These are phyloP conservation scores for Lachnellula subtilissima DNA, from an alignment of 2,329 filamentous ascomycete species.

Conservation along the genomic window DNA sequence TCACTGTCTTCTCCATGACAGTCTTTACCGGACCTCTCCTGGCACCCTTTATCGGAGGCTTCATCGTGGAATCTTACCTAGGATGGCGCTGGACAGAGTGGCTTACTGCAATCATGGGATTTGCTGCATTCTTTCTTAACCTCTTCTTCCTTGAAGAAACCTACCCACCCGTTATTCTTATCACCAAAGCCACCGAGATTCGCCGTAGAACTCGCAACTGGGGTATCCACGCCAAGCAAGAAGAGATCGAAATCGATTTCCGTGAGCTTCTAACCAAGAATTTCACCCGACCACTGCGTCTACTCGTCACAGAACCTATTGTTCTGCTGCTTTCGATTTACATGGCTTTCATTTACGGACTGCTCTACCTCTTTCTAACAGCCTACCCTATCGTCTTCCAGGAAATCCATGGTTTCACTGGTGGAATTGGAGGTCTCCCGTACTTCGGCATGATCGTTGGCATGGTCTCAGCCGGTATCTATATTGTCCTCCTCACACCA, in stretches of 20 bases:
- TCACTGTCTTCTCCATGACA: conserved; percentile 54
- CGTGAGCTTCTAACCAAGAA: conserved; percentile 57
- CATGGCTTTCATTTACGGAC: conserved; percentile 70
- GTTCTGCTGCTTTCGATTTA: conserved; percentile 64
- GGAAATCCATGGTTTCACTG: conserved; percentile 62
- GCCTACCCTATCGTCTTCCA: conserved; percentile 80
- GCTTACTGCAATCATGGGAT: conserved; percentile 58
- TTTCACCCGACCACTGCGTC: conserved; percentile 34
- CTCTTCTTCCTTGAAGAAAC: conserved; percentile 63
- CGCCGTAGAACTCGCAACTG: conserved; percentile 62
- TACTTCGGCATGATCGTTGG: conserved; percentile 83
- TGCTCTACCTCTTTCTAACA: conserved; percentile 81
- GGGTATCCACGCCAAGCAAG: conserved; percentile 68
- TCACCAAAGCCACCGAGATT: conserved; percentile 55
- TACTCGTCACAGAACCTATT: conserved; percentile 64
- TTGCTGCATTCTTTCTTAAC: conserved; percentile 53
- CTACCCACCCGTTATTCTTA: conserved; percentile 63
- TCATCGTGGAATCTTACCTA: conserved; percentile 55
- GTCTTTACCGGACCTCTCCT: conserved; percentile 65
- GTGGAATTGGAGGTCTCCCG: conserved; percentile 68
- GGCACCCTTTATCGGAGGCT: conserved; percentile 65
- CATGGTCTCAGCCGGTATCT: conserved; percentile 61
- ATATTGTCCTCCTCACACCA: conserved; percentile 59
- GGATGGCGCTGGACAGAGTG: conserved; percentile 74
- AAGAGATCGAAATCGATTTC: conserved; percentile 65